phyloP scores from a whole-genome alignment of 768 basidiomycete species.

The Boletus speciosus region DNA sequence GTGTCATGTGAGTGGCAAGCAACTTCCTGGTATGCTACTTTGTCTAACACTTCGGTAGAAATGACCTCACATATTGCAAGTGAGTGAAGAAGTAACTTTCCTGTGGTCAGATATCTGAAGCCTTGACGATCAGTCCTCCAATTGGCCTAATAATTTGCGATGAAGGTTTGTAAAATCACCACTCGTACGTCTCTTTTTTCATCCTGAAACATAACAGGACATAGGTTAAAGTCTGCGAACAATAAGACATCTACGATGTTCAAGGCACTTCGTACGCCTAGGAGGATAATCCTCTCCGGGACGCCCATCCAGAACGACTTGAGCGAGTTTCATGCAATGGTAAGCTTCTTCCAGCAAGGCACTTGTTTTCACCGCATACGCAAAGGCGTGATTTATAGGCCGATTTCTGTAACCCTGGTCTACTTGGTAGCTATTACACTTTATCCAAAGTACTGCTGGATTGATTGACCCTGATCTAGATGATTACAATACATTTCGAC shows the following conservation, averaged over 20 bases:
- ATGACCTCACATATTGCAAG: slow-evolving; percentile 62
- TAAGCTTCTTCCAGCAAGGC: slow-evolving; percentile 31
- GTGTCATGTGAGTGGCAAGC: slow-evolving; percentile 60
- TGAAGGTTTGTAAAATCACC: slow-evolving; percentile 55
- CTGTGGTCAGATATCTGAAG: neutral
- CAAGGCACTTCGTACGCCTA: slow-evolving; percentile 65
- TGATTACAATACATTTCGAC: slow-evolving; percentile 70
- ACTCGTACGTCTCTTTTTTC: neutral
- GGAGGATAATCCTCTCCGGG: slow-evolving; percentile 88
- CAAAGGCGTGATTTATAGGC: slow-evolving; percentile 43
- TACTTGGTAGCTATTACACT: slow-evolving; percentile 55
- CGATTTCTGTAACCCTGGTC: slow-evolving; percentile 91
- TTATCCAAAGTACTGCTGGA: neutral
- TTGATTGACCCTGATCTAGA: slow-evolving; percentile 40
- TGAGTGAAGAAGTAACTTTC: slow-evolving; percentile 30
- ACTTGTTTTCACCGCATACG: neutral
- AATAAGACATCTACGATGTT: slow-evolving; percentile 91
- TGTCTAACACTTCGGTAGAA: slow-evolving; percentile 32
- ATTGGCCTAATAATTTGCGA: slow-evolving; percentile 95
- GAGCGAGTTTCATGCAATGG: slow-evolving; percentile 95
- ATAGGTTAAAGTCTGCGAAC: slow-evolving; percentile 87
- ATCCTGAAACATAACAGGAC: slow-evolving; percentile 47
- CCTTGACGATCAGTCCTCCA: slow-evolving; percentile 56
- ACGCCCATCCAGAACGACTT: slow-evolving; percentile 98
- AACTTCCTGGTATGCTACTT: neutral